Evolutionary conservation across 164 flowering plant genomes (phyloP), one percentile per base, ranked within the genome.

Genomic region (Nelumbo lutea): DNA sequence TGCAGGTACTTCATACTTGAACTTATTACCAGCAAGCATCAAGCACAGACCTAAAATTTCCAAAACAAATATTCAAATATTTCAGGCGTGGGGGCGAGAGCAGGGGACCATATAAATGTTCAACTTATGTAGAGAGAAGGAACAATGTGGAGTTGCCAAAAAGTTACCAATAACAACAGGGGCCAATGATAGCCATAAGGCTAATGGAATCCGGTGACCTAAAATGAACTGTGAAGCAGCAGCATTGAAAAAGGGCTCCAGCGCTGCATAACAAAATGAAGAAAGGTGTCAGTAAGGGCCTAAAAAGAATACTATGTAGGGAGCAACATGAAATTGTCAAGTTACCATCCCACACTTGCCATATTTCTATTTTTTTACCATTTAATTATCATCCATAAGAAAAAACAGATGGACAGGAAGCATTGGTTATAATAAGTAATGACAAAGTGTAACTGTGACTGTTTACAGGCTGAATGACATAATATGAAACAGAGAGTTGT

Each of bases 241-340:
- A 65, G 90, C 88, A 73, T 80, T 84, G 82, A 86, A 83, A 76
- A 84, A 86, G 50, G 88, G 90, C 79, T 86, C 90, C 69, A 83
- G 75, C 7, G 88, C 87, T 86, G 84, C 66, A 55, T 11, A 68
- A 43, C 27, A 65, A 59, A 58, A 78, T 66, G 62, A 77, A 71
- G 53, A 39, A 67, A 64, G 43, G 5, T 14, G 64, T 3, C 44
- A 64, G 8, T 62, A 51, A 51, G 38, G 56, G 2, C 11, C 6
- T 27, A 27, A 56, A 52, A 8, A 46, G 27, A 42, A 6, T 46
- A 39, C 10, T 59, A 59, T 7, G 40, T 39, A 27, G 0, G 8
- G 8, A 39, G 61, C 61, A 39, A 38, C 8, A 5, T 27, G 5
- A 57, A n/a, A 7, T 57, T 57, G 58, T 55, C 27, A 57, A 57